A percentile compares a stretch with the other conserved stretches of the same genome.
Evolutionary conservation across 1,284 basidiomycete species (phyloP).

Genomic region (Inonotus hispidus): DNA sequence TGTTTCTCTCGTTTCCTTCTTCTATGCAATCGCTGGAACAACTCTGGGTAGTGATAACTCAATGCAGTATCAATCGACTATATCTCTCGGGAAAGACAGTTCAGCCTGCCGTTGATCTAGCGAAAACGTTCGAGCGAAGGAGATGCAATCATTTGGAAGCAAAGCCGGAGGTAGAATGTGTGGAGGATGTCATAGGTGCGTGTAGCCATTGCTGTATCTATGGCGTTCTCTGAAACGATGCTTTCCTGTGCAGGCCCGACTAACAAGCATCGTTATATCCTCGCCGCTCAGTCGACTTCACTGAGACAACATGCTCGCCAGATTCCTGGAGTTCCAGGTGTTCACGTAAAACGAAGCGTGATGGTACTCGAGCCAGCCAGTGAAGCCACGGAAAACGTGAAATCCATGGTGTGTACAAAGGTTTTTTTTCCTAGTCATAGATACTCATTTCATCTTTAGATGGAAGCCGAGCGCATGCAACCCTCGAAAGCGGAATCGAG

Average conservation of each 20-base stretch:
- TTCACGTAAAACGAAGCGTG: constrained; percentile 87
- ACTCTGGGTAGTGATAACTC: constrained; percentile 79
- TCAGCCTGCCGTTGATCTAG: constrained; percentile 78
- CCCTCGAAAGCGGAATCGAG: constrained; percentile 43
- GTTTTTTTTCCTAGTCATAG: not conserved
- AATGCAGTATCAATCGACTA: constrained; percentile 89
- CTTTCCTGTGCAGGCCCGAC: constrained; percentile 51
- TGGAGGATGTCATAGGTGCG: constrained; percentile 78
- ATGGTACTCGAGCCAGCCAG: constrained; percentile 87
- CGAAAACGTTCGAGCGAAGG: constrained; percentile 88
- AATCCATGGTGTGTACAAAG: constrained; percentile 47
- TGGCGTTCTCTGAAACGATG: not conserved
- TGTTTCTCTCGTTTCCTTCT: constrained; percentile 29
- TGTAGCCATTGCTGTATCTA: constrained; percentile 6
- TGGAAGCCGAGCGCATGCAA: constrained; percentile 48
- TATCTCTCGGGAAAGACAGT: constrained; percentile 72
- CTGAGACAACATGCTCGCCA: constrained; percentile 61
- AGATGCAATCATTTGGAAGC: constrained; percentile 82
- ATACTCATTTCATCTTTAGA: constrained; percentile 31
- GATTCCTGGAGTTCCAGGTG: constrained; percentile 78
- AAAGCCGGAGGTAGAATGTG: constrained; percentile 80
- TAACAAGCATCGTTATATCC: constrained; percentile 88
- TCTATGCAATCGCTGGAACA: not conserved
- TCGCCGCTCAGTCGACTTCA: constrained; percentile 73
- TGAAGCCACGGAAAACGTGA: constrained; percentile 65